Evolutionary conservation across 1,284 basidiomycete genomes (phyloP), one percentile per base, ranked within the genome.

Genomic region (Cryptococcus sp.): DNA sequence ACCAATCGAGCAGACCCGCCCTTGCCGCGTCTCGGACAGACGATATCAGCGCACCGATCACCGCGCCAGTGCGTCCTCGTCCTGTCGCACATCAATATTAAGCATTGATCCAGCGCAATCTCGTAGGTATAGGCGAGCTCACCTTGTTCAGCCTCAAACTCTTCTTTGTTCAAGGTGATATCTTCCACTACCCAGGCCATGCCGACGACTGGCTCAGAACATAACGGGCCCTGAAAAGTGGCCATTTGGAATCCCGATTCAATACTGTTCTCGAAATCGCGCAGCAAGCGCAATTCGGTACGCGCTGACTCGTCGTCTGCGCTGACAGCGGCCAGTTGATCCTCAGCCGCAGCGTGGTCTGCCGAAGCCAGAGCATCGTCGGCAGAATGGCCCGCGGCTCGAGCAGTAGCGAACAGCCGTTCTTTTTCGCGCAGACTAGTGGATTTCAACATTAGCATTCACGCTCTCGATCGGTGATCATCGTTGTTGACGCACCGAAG

Each of bases 181-280:
- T 85, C 81, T 75, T 98, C 92, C 2, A 99, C 84, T 64, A 95
- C 90, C 80, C 89, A 99, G 0, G 88, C 93, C 80, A 99, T 81
- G 0, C 95, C 96, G 62, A 95, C 88, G 17, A 98, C 87, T 1
- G 96, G 96, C 75, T 99, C 96, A 7, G 88, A 89, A 67, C 96
- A 99, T 23, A 99, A 78, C 7, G 96, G 96, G 0, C 96, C 96
- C 77, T 94, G 90, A 72, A 91, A 89, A 0, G 89, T 90, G 3
- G 94, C 93, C 47, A 98, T 84, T 79, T 97, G 94, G 80, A 99
- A 99, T 1, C 94, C 96, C 3, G 88, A 88, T 75, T 98, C 94
- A 47, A 99, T 83, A 61, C 88, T 84, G 59, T 86, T 85, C 68
- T 93, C 88, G 66, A 95, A 89, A 65, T 91, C 88, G 31, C 80